Conservation (phyloP, 208 protist species). For the Herpetomonas samuelpessoai region DNA sequence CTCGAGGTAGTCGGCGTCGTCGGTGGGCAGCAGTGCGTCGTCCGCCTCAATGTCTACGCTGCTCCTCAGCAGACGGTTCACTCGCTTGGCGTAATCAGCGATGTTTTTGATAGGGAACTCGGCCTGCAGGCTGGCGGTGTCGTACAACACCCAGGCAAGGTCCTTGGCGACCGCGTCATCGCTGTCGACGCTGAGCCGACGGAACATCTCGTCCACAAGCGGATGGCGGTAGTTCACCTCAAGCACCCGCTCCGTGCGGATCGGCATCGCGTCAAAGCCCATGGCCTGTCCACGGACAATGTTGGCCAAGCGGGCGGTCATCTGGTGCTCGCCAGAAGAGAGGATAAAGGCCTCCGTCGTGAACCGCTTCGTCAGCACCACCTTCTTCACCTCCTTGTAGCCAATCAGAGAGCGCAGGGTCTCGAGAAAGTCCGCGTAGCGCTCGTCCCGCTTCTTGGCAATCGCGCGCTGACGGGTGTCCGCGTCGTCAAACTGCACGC, state of each 20-base stretch:
- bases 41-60: slow-evolving; percentile 78
- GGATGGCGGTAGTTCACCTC: slow-evolving; percentile 98
- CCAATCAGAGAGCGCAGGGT: slow-evolving; percentile 82
- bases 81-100: slow-evolving; percentile 70
- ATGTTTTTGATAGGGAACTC: slow-evolving; percentile 93
- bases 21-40: slow-evolving; percentile 60
- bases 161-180: slow-evolving; percentile 88
- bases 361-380: slow-evolving; percentile 92
- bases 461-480: slow-evolving; percentile 83
- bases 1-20: slow-evolving; percentile 73
- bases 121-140: slow-evolving; percentile 92
- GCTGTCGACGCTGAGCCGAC: slow-evolving; percentile 73
- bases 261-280: slow-evolving; percentile 26
- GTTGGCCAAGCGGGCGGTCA: slow-evolving; percentile 97
- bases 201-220: slow-evolving; percentile 93
- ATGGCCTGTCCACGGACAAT: slow-evolving; percentile 96
- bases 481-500: slow-evolving; percentile 91
- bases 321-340: slow-evolving; percentile 91
- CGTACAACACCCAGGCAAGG: slow-evolving; percentile 94
- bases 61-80: slow-evolving; percentile 87
- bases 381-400: slow-evolving; percentile 77
- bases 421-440: slow-evolving; percentile 83
- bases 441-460: slow-evolving; percentile 90
- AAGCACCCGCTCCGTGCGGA: slow-evolving; percentile 89
- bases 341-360: slow-evolving; percentile 94